A percentile compares a stretch with the other conserved stretches of the same genome.
phyloP scores from a whole-genome alignment of 2,329 filamentous ascomycete genomes.

The Aspergillus novoparasiticus region DNA sequence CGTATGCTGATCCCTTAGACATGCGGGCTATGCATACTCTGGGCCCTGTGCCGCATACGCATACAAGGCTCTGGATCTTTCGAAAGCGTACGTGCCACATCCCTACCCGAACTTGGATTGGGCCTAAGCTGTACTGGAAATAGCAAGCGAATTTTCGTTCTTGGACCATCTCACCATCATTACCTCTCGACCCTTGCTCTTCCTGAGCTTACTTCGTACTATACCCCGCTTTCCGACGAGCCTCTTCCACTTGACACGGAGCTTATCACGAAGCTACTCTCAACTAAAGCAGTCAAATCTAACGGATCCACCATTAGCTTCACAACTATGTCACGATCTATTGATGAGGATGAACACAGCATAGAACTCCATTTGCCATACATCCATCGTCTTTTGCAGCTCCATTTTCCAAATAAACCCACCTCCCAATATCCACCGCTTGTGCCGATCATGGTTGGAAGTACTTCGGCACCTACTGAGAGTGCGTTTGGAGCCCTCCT shows the following conservation, averaged over 20 bases:
- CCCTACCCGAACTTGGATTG: background rate
- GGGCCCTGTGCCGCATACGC: conserved; percentile 92
- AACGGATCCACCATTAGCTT: conserved; percentile 40
- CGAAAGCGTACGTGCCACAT: conserved; percentile 59
- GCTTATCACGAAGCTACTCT: conserved; percentile 42
- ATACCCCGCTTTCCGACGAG: conserved; percentile 46
- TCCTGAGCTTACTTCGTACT: conserved; percentile 64
- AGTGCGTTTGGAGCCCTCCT: conserved; percentile 69
- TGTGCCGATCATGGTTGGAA: conserved; percentile 84
- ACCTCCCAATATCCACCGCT: conserved; percentile 68
- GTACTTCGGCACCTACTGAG: conserved; percentile 68
- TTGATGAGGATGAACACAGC: conserved; percentile 85
- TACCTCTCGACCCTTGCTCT: conserved; percentile 77
- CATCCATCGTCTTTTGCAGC: conserved; percentile 74
- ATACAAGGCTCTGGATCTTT: conserved; percentile 85
- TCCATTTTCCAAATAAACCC: conserved; percentile 52
- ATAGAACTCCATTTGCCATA: conserved; percentile 97
- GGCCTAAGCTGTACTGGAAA: background rate
- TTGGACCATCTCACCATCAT: conserved; percentile 90
- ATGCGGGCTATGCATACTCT: conserved; percentile 92
- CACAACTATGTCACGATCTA: conserved; percentile 60
- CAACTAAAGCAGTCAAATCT: conserved; percentile 30
- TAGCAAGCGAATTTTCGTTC: conserved; percentile 83
- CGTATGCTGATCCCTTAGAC: conserved; percentile 56
- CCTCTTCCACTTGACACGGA: conserved; percentile 49